These are phyloP conservation scores for Phyllosticta ampelicida DNA, from an alignment of 2,329 filamentous ascomycete genomes.

Conservation along the genomic window DNA sequence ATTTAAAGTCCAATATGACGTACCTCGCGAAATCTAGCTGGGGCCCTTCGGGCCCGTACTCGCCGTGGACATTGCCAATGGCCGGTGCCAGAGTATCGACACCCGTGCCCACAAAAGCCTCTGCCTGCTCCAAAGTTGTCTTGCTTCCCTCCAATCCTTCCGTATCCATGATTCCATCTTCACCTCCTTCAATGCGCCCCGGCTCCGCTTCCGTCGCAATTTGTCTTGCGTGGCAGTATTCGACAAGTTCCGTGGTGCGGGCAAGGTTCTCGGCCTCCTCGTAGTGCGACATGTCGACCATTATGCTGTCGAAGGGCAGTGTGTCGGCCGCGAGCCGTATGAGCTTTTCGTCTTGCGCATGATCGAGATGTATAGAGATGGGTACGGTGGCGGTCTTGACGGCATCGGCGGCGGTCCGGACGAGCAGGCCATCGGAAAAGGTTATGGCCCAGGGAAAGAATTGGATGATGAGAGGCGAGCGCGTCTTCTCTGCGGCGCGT, in stretches of 20 bases:
- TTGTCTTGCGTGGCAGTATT: constrained; percentile 52
- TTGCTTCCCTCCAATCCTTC: constrained; percentile 51
- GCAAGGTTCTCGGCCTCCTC: constrained; percentile 59
- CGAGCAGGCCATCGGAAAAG: constrained; percentile 45
- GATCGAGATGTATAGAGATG: constrained; percentile 37
- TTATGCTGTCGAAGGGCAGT: constrained; percentile 57
- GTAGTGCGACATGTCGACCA: constrained; percentile 68
- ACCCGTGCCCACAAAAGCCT: constrained; percentile 59
- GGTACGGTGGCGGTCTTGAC: constrained; percentile 32
- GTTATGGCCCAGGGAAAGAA: constrained; percentile 54
- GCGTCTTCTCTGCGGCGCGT: constrained; percentile 23
- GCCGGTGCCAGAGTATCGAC: constrained; percentile 66
- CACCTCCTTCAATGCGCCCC: constrained; percentile 59
- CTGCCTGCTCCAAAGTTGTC: constrained; percentile 58
- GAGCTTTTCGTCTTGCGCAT: constrained; percentile 34
- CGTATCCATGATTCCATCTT: constrained; percentile 63
- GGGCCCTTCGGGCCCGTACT: constrained; percentile 19
- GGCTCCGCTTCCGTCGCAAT: constrained; percentile 64
- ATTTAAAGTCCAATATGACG: not conserved
- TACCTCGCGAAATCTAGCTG: constrained; percentile 24
- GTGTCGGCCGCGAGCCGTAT: constrained; percentile 34
- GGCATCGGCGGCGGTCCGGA: constrained; percentile 36
- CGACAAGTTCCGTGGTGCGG: constrained; percentile 51
- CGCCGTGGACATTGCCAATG: constrained; percentile 59
- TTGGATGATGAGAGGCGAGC: constrained; percentile 26